These are phyloP conservation scores for Cryptococcus sp. DNA, from an alignment of 1,284 basidiomycete species.

Conservation along the genomic window DNA sequence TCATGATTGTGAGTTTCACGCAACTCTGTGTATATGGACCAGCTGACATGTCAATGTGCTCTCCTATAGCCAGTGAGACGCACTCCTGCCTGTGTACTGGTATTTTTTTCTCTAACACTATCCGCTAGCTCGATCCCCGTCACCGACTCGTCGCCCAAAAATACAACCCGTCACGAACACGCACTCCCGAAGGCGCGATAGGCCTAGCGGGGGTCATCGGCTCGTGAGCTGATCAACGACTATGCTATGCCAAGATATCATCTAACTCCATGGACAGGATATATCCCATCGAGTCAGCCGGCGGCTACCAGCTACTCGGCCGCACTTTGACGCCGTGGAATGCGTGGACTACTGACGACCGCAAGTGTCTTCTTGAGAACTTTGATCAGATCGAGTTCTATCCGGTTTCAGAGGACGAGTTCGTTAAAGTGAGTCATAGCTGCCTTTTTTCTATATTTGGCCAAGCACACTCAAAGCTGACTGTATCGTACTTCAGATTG, in stretches of 20 bases:
- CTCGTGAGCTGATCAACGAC: not conserved
- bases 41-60: not conserved
- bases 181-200: not conserved
- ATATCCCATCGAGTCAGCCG: conserved; percentile 2
- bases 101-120: not conserved
- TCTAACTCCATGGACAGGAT: not conserved
- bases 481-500: not conserved
- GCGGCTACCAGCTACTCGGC: conserved; percentile 1
- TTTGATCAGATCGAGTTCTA: conserved; percentile 3
- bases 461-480: not conserved
- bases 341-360: not conserved
- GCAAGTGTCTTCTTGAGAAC: not conserved
- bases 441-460: no score
- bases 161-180: conserved; percentile 2
- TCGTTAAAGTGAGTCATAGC: not conserved
- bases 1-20: conserved; percentile 9
- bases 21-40: no score
- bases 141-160: not conserved
- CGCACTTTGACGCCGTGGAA: conserved; percentile 1
- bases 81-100: no score
- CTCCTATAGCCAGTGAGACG: not conserved
- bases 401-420: not conserved
- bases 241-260: not conserved
- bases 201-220: conserved; percentile 1
- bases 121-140: not conserved